phyloP scores from a whole-genome alignment of 2,329 filamentous ascomycete genomes.

The Rhynchosporium agropyri region DNA sequence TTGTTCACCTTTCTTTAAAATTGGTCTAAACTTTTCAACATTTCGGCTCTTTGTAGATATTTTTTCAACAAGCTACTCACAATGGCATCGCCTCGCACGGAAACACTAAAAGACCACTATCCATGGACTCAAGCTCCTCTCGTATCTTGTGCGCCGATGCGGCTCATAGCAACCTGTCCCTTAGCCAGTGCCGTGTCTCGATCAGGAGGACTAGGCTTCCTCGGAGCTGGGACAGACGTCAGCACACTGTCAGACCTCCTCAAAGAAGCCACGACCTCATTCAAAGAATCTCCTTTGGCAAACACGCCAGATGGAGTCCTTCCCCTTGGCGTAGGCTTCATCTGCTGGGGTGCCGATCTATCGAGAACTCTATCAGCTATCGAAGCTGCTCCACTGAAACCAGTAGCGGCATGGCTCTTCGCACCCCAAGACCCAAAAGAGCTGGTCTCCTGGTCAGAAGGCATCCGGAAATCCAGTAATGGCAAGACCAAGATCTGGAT shows the following conservation, averaged over 20 bases:
- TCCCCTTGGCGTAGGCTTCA: slow-evolving; percentile 52
- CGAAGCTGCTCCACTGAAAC: slow-evolving; percentile 34
- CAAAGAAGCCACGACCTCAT: slow-evolving; percentile 33
- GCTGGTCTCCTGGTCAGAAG: slow-evolving; percentile 39
- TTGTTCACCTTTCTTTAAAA: background rate
- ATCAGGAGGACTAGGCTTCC: slow-evolving; percentile 55
- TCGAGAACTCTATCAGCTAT: slow-evolving; percentile 41
- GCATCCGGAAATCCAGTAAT: slow-evolving; percentile 34
- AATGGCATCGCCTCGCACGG: slow-evolving; percentile 16
- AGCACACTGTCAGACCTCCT: slow-evolving; percentile 34
- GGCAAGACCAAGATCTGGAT: slow-evolving; percentile 42
- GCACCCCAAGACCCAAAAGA: slow-evolving; percentile 43
- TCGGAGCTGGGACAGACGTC: slow-evolving; percentile 45
- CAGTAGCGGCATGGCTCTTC: slow-evolving; percentile 53
- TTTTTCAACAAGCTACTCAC: background rate
- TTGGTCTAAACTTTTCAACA: background rate
- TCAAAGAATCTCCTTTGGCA: slow-evolving; percentile 23
- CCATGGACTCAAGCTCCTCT: slow-evolving; percentile 62
- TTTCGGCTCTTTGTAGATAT: background rate
- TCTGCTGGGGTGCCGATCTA: slow-evolving; percentile 50
- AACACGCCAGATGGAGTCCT: slow-evolving; percentile 36
- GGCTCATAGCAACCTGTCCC: slow-evolving; percentile 57
- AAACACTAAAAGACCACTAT: slow-evolving; percentile 46
- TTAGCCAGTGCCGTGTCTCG: slow-evolving; percentile 63
- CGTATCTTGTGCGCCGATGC: slow-evolving; percentile 69